These are phyloP conservation scores for Dovyalis caffra DNA, from an alignment of 345 rosid genomes.

Conservation along the genomic window DNA sequence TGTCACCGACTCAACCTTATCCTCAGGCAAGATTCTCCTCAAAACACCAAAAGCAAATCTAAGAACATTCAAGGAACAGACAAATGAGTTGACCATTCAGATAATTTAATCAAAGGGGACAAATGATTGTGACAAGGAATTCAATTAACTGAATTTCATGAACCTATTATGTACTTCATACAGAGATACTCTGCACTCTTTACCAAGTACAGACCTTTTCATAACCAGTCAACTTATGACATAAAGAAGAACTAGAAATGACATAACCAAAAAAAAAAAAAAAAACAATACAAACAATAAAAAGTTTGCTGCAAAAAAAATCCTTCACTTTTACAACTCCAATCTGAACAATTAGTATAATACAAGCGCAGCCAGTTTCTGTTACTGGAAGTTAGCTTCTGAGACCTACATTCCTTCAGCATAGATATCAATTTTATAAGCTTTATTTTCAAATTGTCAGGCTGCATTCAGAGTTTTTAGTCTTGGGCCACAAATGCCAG, in stretches of 20 bases:
- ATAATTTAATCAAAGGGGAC: not conserved
- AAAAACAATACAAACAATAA: too few species aligned
- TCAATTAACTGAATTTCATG: not conserved
- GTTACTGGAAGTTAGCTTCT: not conserved
- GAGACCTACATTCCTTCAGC: not conserved
- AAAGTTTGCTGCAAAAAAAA: not conserved
- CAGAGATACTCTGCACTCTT: not conserved
- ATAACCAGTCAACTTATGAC: not conserved
- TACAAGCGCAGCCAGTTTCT: not conserved
- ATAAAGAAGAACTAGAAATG: not conserved
- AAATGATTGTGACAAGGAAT: not conserved
- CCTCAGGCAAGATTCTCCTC: constrained; percentile 89
- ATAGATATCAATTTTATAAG: not conserved
- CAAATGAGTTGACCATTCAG: not conserved
- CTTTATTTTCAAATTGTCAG: not conserved
- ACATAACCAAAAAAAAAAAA: too few species aligned
- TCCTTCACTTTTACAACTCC: not conserved
- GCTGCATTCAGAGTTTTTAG: too few species aligned
- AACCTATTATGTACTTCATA: too few species aligned
- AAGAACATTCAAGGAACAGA: constrained; percentile 10
- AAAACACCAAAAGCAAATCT: constrained; percentile 65
- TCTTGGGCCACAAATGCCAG: not conserved
- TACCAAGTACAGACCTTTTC: not conserved
- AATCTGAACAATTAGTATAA: not conserved
- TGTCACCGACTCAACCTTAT: constrained; percentile 72